Evolutionary conservation across 371 early-diverging fungal species (phyloP).

Genomic region (Syncephalis fuscata): DNA sequence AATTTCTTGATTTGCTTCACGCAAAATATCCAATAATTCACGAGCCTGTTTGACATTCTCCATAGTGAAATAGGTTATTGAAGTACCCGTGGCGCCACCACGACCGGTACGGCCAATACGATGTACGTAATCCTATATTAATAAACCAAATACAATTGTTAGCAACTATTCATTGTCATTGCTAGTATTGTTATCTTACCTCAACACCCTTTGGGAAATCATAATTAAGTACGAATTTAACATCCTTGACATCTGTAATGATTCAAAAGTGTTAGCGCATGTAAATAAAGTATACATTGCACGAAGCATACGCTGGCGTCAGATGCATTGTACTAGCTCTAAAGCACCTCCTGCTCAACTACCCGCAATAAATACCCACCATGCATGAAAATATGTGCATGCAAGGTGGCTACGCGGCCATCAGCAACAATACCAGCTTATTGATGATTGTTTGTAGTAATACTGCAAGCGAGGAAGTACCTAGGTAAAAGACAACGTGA

Average conservation of each 20-base stretch:
- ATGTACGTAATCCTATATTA: slow-evolving; percentile 81
- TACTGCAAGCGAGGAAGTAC: too few relatives aligned
- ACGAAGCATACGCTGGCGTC: too few relatives aligned
- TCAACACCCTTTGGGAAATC: slow-evolving; percentile 91
- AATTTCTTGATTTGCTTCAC: slow-evolving; percentile 89
- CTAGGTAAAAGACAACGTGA: background rate
- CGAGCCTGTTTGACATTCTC: slow-evolving; percentile 82
- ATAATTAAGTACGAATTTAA: slow-evolving; percentile 92
- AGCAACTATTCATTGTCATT: background rate
- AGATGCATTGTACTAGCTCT: too few relatives aligned
- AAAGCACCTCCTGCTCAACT: background rate
- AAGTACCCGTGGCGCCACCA: slow-evolving; percentile 86
- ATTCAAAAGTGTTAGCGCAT: slow-evolving; percentile 5
- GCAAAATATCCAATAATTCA: slow-evolving; percentile 80
- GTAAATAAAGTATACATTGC: slow-evolving; percentile 4
- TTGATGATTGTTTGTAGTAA: too few relatives aligned
- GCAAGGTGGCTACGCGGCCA: background rate
- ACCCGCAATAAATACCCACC: background rate
- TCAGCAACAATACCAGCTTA: too few relatives aligned
- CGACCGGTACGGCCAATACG: slow-evolving; percentile 99
- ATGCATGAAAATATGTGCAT: background rate
- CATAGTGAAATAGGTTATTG: slow-evolving; percentile 93
- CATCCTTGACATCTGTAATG: slow-evolving; percentile 76
- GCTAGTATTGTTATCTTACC: slow-evolving; percentile 1
- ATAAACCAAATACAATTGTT: background rate